phyloP scores from a whole-genome alignment of 1,139 yeast species.

The Suhomyces atakaporum region DNA sequence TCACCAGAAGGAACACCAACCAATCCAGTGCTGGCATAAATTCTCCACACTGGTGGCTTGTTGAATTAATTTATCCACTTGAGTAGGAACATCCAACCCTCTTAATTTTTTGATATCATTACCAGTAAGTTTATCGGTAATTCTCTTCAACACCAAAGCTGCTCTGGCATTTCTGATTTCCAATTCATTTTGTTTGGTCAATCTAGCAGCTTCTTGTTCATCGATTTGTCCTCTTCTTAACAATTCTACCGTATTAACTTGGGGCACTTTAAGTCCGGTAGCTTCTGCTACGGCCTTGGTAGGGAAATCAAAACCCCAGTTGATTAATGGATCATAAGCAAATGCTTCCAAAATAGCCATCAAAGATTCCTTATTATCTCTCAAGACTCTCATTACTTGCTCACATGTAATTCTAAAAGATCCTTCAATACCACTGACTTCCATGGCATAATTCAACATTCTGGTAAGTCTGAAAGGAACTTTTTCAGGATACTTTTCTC shows the following conservation, averaged over 20 bases:
- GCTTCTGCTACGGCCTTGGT: slow-evolving; percentile 74
- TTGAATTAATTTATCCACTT: slow-evolving; percentile 90
- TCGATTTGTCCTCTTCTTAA: slow-evolving; percentile 74
- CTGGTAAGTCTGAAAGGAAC: slow-evolving; percentile 96
- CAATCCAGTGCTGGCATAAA: slow-evolving; percentile 93
- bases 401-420: slow-evolving; percentile 96
- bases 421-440: slow-evolving; percentile 98
- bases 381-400: slow-evolving; percentile 90
- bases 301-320: slow-evolving; percentile 98
- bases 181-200: slow-evolving; percentile 74
- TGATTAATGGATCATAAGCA: slow-evolving; percentile 97
- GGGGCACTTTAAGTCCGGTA: slow-evolving; percentile 68
- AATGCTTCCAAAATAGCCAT: slow-evolving; percentile 98
- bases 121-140: slow-evolving; percentile 90
- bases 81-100: slow-evolving; percentile 80
- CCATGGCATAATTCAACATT: slow-evolving; percentile 98
- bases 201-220: slow-evolving; percentile 69
- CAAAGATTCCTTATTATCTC: slow-evolving; percentile 92
- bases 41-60: slow-evolving; percentile 97
- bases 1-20: slow-evolving; percentile 99
- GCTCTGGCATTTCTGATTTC: slow-evolving; percentile 90
- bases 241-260: slow-evolving; percentile 65
- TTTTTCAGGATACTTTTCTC: slow-evolving; percentile 97
- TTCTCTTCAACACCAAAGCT: slow-evolving; percentile 82
- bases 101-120: slow-evolving; percentile 78